Evolutionary conservation across 2,329 filamentous ascomycete genomes (phyloP), one percentile per base, ranked within the genome.

Genomic region (Aspergillus costaricaensis): DNA sequence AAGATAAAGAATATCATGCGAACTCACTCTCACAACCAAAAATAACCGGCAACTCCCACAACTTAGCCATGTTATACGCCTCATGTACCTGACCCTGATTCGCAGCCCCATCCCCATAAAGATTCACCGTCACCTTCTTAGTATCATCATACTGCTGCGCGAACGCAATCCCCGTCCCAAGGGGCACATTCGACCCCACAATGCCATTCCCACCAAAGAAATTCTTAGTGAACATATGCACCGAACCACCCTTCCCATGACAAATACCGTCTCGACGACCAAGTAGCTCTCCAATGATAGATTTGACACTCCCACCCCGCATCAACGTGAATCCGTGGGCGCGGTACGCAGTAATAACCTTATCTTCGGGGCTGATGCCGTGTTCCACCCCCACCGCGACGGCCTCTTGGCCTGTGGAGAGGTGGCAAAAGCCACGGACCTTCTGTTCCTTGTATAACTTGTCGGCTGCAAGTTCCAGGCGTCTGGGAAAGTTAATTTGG

Each of bases 61-160:
- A 87, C 86, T 97, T 97, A 63, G 94, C 94, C 94, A 98, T 97
- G 87, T 98, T 98, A 86, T 94, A 98, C 61, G 94, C 91, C 85
- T 98, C 94, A 74, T 97, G 97, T 69, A 98, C 94, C 81, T 98
- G 94, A 62, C 94, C 94, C 84, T 98, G 94, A 84, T 98, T 98
- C 83, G 89, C 91, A 66, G 94, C 94, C 83, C 94, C 94, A 73
- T 97, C 94, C 82, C 94, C 94, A 80, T 97, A 98, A 57, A 98
- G 85, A 65, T 92, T 86, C 68, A 98, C 84, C 58, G 89, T 90
- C 62, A 91, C 88, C 75, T 91, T 94, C 82, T 91, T 89, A 81
- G 88, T 88, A 72, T 84, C 86, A 72, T 86, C 86, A 83, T 97
- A 98, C 83, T 96, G 88, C 82, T 97, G 92, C 60, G 94, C 93